Percentiles rank a stretch among this genome's conserved stretches.
Evolutionary conservation across 208 protist genomes (phyloP).

Genomic region (Leishmania amazonensis): DNA sequence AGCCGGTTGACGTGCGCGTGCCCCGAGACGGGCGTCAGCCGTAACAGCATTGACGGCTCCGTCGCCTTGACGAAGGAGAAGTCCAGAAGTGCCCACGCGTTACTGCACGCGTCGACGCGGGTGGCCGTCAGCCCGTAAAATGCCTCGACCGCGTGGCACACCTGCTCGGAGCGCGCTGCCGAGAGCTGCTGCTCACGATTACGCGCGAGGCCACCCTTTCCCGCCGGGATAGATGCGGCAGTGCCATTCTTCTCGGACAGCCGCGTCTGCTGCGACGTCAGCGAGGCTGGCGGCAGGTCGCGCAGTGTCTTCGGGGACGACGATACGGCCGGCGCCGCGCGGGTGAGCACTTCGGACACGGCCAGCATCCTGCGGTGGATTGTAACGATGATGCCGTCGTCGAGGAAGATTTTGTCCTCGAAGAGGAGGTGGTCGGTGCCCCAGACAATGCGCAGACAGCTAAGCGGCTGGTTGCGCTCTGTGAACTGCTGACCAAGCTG

Average conservation of each 20-base stretch:
- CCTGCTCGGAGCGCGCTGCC: slow-evolving; percentile 25
- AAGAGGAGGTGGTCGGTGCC: slow-evolving; percentile 73
- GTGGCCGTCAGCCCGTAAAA: slow-evolving; percentile 54
- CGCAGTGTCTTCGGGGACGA: neutral
- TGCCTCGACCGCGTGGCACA: slow-evolving; percentile 37
- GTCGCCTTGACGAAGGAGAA: slow-evolving; percentile 48
- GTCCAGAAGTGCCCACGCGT: slow-evolving; percentile 51
- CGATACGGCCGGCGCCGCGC: slow-evolving; percentile 6
- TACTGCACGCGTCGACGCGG: slow-evolving; percentile 42
- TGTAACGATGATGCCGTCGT: slow-evolving; percentile 77
- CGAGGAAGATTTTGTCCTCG: slow-evolving; percentile 74
- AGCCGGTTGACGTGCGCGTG: slow-evolving; percentile 35
- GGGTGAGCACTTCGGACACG: slow-evolving; percentile 61
- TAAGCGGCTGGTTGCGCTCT: slow-evolving; percentile 82
- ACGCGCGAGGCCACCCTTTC: neutral
- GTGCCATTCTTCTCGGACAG: slow-evolving; percentile 2
- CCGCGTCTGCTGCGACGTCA: slow-evolving; percentile 12
- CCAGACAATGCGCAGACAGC: slow-evolving; percentile 68
- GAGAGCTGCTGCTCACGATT: neutral
- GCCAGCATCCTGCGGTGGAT: slow-evolving; percentile 78
- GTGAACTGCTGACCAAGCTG: slow-evolving; percentile 73
- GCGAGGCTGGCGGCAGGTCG: neutral
- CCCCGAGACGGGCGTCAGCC: slow-evolving; percentile 47
- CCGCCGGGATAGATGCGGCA: neutral
- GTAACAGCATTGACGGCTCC: slow-evolving; percentile 49